Evolutionary conservation across 768 basidiomycete genomes (phyloP).

Genomic region (Amanita brunnescens): DNA sequence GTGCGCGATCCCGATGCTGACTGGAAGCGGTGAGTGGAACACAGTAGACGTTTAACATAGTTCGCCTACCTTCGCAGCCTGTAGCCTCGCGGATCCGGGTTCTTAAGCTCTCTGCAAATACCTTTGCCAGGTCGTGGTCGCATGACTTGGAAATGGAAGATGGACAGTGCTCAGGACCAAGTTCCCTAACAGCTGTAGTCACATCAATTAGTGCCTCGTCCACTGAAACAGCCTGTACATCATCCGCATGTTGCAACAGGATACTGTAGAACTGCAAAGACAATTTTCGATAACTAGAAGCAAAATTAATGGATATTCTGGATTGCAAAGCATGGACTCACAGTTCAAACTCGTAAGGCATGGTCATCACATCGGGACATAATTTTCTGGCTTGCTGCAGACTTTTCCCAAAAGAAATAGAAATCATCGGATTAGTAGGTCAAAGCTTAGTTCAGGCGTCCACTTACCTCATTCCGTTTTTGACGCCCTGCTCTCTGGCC

Average conservation of each 20-base stretch:
- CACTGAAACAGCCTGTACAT: conserved; percentile 90
- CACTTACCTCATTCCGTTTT: conserved; percentile 88
- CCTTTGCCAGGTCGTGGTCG: conserved; percentile 55
- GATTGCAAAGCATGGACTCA: conserved; percentile 18
- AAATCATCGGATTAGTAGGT: not conserved
- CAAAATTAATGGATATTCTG: not conserved
- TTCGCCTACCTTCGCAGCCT: conserved; percentile 65
- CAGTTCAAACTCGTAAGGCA: conserved; percentile 93
- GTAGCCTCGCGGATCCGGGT: conserved; percentile 70
- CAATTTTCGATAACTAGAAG: conserved; percentile 65
- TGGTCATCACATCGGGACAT: conserved; percentile 64
- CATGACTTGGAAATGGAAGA: conserved; percentile 16
- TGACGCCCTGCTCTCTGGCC: conserved; percentile 78
- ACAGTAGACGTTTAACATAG: not conserved
- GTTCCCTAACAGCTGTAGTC: conserved; percentile 45
- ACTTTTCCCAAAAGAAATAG: conserved; percentile 25
- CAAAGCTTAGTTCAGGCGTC: not conserved
- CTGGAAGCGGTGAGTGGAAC: conserved; percentile 26
- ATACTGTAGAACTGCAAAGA: conserved; percentile 90
- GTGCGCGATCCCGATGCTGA: conserved; percentile 85
- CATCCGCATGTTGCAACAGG: conserved; percentile 82
- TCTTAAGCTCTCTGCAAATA: conserved; percentile 76
- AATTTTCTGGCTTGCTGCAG: conserved; percentile 72
- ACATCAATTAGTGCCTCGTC: conserved; percentile 95
- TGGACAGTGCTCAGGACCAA: conserved; percentile 15